Evolutionary conservation across 148 eudicot genomes (phyloP).

Genomic region (Gaultheria prostrata): DNA sequence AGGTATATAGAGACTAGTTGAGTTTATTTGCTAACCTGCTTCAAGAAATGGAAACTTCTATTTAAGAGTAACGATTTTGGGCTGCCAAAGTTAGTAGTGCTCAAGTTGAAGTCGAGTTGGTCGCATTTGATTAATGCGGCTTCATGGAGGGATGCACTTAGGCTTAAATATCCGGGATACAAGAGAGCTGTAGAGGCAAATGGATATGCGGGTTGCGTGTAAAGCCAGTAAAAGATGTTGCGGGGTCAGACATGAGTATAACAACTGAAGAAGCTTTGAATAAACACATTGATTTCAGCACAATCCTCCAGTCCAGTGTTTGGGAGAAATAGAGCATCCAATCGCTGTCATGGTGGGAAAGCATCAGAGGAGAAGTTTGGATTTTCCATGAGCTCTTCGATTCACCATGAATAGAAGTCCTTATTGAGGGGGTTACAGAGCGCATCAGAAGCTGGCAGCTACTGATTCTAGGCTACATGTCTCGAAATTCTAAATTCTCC

Average conservation of each 20-base stretch:
- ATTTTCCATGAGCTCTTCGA: no score
- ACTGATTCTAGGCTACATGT: background rate
- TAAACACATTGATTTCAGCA: conserved; percentile 19
- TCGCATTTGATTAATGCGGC: conserved; percentile 21
- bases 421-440: no score
- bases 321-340: conserved; percentile 11
- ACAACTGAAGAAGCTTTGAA: conserved; percentile 21
- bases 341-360: no score
- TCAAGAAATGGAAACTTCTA: background rate
- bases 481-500: no score
- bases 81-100: background rate
- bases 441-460: no score
- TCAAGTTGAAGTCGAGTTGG: conserved; percentile 9
- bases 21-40: background rate
- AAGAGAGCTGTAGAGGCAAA: no score
- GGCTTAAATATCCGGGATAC: background rate
- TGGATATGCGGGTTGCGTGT: no score
- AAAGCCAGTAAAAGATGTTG: no score
- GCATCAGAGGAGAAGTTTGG: no score
- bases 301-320: conserved; percentile 2
- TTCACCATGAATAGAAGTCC: no score
- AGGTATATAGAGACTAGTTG: background rate
- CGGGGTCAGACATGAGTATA: no score
- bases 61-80: background rate
- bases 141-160: conserved; percentile 22